Percentiles rank a stretch among this genome's conserved stretches.
phyloP scores from a whole-genome alignment of 140 eudicot genomes.

The Erigeron philadelphicus region DNA sequence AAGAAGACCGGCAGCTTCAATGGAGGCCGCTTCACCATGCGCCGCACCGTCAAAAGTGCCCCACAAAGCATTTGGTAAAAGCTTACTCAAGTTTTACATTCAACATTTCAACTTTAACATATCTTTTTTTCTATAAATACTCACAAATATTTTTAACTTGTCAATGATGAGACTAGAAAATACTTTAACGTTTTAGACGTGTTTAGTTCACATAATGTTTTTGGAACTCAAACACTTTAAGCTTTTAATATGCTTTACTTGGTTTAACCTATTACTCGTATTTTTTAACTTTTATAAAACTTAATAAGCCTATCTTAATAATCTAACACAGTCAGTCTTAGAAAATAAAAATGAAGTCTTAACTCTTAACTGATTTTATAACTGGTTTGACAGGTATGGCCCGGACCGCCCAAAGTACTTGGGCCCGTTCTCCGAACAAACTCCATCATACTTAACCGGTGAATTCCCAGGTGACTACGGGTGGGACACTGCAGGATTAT shows the following conservation, averaged over 20 bases:
- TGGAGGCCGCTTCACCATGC: constrained; percentile 62
- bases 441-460: constrained; percentile 80
- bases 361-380: neutral
- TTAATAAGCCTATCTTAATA: neutral
- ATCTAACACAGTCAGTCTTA: neutral
- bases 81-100: neutral
- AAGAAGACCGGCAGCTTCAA: constrained; percentile 45
- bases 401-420: constrained; percentile 65
- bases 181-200: no score
- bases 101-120: neutral
- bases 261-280: no score
- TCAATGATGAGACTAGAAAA: no score
- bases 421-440: constrained; percentile 74
- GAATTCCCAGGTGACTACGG: constrained; percentile 89
- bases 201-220: no score
- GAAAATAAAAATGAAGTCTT: no score
- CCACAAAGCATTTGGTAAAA: constrained; percentile 76
- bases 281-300: no score
- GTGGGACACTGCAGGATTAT: constrained; percentile 82
- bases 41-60: constrained; percentile 73
- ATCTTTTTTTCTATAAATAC: no score
- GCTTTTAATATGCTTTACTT: no score
- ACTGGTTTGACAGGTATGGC: constrained; percentile 46
- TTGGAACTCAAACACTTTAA: no score
- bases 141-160: no score